Conservation (phyloP, 257 asterid species). For the Solanum bulbocastanum region DNA sequence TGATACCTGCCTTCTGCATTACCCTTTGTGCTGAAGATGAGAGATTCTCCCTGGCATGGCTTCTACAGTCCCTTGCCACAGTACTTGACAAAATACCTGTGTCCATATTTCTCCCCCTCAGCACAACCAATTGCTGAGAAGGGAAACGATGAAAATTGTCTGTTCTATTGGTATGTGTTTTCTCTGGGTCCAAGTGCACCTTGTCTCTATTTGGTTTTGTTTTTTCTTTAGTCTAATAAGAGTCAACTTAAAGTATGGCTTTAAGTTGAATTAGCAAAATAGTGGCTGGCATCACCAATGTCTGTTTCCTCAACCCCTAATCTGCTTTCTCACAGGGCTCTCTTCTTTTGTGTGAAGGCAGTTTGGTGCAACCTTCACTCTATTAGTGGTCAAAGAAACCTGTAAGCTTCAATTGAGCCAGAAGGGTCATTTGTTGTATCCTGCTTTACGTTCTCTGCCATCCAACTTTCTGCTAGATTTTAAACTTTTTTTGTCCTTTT, state of each 20-base stretch:
- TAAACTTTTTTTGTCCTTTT: neutral
- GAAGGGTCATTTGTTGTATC: neutral
- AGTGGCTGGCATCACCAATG: neutral
- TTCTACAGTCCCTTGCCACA: neutral
- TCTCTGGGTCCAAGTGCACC: neutral
- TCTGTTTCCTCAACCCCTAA: neutral
- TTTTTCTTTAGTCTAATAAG: neutral
- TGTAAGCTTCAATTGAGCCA: neutral
- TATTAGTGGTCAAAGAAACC: neutral
- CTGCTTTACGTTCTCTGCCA: neutral
- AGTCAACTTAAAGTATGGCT: neutral
- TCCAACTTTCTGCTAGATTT: neutral
- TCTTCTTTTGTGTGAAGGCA: neutral
- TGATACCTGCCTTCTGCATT: neutral
- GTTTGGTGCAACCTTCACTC: neutral
- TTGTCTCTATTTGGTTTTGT: neutral
- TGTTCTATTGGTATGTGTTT: neutral
- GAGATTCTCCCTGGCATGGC: neutral
- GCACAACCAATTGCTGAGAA: neutral
- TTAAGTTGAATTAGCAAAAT: neutral
- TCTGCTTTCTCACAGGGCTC: neutral
- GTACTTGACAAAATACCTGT: neutral
- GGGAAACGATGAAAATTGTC: neutral
- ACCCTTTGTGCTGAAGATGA: neutral
- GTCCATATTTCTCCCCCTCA: neutral